A percentile compares a stretch with the other conserved stretches of the same genome.
Conservation (phyloP, 768 basidiomycete species). For the Phallus indusiatus region DNA sequence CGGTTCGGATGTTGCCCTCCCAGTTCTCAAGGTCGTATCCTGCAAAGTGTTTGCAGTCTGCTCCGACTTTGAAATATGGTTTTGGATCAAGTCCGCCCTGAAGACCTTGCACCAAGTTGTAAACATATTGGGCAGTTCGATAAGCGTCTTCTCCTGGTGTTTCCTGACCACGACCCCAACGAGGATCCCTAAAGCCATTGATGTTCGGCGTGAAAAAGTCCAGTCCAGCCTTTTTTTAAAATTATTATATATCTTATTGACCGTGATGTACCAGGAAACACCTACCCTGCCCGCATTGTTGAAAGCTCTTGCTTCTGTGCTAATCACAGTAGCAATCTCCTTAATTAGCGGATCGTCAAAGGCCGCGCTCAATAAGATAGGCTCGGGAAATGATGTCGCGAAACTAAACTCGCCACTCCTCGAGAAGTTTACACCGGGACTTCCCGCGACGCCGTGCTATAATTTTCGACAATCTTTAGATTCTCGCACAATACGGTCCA, state of each 20-base stretch:
- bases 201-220: conserved; percentile 51
- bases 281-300: conserved; percentile 35
- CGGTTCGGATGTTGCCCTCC: conserved; percentile 38
- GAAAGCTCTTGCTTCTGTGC: conserved; percentile 50
- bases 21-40: conserved; percentile 52
- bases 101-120: conserved; percentile 42
- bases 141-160: conserved; percentile 54
- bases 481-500: not conserved
- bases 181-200: conserved; percentile 48
- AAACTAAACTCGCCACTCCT: conserved; percentile 41
- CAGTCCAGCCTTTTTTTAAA: conserved; percentile 32
- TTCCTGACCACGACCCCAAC: conserved; percentile 55
- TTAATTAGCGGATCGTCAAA: conserved; percentile 48
- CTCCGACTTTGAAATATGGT: conserved; percentile 40
- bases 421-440: conserved; percentile 44
- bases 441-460: conserved; percentile 47
- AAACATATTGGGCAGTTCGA: conserved; percentile 43
- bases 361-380: conserved; percentile 43
- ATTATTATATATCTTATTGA: not conserved
- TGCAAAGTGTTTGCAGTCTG: conserved; percentile 54
- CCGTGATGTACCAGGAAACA: not conserved
- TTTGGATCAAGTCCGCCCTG: conserved; percentile 49
- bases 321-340: conserved; percentile 38
- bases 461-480: not conserved
- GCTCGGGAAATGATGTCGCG: conserved; percentile 51